phyloP scores from a whole-genome alignment of 2,329 filamentous ascomycete genomes.

The Aspergillus ochraceoroseus region DNA sequence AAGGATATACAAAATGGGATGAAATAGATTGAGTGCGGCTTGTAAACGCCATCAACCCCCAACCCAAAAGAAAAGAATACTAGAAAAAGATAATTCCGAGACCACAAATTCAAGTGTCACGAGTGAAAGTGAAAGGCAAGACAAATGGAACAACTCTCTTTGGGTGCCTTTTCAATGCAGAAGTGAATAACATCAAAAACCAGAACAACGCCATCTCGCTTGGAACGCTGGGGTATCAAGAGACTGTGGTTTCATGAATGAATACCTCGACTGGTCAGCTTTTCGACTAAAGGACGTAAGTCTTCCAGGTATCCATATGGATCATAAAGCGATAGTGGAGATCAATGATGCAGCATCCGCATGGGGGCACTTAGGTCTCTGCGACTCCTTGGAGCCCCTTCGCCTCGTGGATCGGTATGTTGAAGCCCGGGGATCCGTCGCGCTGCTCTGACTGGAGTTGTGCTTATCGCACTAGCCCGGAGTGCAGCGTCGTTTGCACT shows the following conservation, averaged over 20 bases:
- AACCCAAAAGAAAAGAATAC: background rate
- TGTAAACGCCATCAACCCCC: too few species aligned
- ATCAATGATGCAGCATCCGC: constrained; percentile 29
- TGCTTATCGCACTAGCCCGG: constrained; percentile 24
- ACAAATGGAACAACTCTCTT: background rate
- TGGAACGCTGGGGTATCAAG: constrained; percentile 29
- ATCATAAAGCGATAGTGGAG: background rate
- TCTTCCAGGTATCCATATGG: background rate
- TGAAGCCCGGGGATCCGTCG: constrained; percentile 35
- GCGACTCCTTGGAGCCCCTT: constrained; percentile 29
- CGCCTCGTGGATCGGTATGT: constrained; percentile 26
- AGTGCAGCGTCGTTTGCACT: constrained; percentile 38
- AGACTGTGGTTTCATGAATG: constrained; percentile 15
- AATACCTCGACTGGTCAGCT: constrained; percentile 11
- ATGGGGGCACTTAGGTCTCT: constrained; percentile 40
- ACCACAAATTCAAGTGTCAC: too few species aligned
- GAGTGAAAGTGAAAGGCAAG: too few species aligned
- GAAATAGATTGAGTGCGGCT: background rate
- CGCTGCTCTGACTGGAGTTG: constrained; percentile 26
- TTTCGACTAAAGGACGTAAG: background rate
- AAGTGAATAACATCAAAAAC: constrained; percentile 1
- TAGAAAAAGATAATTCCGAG: too few species aligned
- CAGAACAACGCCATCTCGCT: constrained; percentile 19
- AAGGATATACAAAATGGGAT: background rate
- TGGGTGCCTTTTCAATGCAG: constrained; percentile 1